phyloP scores from a whole-genome alignment of 495 filamentous ascomycete species.

The Chaetomidium leptoderma region DNA sequence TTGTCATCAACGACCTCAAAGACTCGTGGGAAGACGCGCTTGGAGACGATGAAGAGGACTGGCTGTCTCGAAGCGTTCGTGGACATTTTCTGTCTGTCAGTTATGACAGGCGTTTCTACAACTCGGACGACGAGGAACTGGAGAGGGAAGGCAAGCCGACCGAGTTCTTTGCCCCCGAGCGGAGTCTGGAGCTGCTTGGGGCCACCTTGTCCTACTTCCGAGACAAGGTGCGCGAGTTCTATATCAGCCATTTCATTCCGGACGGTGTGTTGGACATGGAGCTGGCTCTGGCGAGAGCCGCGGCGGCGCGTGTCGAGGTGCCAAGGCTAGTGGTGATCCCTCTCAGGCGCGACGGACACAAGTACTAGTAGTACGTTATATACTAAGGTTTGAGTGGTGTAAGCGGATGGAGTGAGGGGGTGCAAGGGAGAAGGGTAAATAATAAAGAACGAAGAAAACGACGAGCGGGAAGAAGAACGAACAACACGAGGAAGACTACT shows the following conservation, averaged over 20 bases:
- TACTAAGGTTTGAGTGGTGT: too few relatives aligned
- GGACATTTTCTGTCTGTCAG: not conserved
- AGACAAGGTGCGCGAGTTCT: not conserved
- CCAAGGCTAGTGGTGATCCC: not conserved
- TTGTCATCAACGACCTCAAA: not conserved
- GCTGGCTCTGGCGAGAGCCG: constrained; percentile 1
- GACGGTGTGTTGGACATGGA: constrained; percentile 5
- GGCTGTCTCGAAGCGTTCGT: not conserved
- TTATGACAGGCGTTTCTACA: not conserved
- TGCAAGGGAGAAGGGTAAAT: too few relatives aligned
- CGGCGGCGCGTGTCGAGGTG: not conserved
- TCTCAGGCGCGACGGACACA: too few relatives aligned
- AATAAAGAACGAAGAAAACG: too few relatives aligned
- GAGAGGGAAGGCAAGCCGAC: not conserved
- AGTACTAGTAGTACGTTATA: too few relatives aligned
- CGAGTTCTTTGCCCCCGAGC: not conserved
- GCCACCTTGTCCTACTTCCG: not conserved
- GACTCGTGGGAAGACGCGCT: constrained; percentile 1
- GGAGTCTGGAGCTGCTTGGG: not conserved
- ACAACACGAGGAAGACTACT: too few relatives aligned
- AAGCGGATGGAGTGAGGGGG: too few relatives aligned
- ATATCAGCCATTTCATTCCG: not conserved
- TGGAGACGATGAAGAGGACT: not conserved
- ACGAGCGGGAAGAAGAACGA: too few relatives aligned
- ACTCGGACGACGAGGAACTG: not conserved